Conservation (phyloP, 1,284 basidiomycete species). For the Ustilago hordei region DNA sequence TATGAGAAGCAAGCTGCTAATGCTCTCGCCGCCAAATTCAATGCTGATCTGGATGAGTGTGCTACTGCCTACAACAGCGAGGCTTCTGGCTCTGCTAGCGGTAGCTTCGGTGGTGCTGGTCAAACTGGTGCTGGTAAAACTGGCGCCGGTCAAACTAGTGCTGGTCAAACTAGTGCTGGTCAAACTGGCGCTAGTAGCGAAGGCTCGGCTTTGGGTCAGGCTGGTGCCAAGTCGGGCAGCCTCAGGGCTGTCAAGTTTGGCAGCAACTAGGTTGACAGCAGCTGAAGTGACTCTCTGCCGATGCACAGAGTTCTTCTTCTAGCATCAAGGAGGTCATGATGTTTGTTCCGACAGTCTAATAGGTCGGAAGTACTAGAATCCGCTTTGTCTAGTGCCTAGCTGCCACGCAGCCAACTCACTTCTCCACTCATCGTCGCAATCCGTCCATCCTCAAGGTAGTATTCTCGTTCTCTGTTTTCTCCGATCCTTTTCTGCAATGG, state of each 20-base stretch:
- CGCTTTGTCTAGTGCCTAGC: neutral
- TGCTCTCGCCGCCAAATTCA: slow-evolving; percentile 10
- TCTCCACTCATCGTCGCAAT: neutral
- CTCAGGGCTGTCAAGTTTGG: neutral
- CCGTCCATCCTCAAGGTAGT: neutral
- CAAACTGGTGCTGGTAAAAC: neutral
- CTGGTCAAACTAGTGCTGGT: no score
- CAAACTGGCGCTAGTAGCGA: neutral
- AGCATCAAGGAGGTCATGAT: neutral
- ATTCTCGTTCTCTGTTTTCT: neutral
- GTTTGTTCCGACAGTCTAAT: neutral
- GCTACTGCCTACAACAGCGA: slow-evolving; percentile 8
- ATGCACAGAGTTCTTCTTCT: neutral
- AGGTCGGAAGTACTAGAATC: neutral
- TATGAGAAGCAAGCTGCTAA: slow-evolving; percentile 9
- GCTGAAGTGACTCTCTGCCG: neutral
- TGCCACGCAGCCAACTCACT: neutral
- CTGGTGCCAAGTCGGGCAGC: neutral
- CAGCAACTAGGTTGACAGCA: neutral
- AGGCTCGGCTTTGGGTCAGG: neutral
- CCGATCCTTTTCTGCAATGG: neutral
- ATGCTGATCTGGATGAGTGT: slow-evolving; percentile 7
- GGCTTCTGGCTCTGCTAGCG: neutral
- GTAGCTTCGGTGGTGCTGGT: neutral
- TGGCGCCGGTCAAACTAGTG: neutral